Conservation (phyloP, 345 rosid genomes). For the Nasturtium officinale region DNA sequence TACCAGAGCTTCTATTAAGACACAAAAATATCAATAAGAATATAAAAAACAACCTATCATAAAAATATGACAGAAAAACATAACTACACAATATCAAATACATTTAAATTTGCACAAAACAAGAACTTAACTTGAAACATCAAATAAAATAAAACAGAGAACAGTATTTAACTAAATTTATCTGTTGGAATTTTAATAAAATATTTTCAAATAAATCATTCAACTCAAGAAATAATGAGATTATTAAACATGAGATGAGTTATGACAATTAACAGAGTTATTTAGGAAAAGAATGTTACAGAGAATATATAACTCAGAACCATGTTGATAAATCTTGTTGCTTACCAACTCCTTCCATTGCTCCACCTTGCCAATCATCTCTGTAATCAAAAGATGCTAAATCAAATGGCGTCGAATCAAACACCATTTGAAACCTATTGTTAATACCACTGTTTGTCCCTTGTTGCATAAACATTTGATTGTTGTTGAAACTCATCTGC, state of each 20-base stretch:
- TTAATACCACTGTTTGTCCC: conserved; percentile 35
- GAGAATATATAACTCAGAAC: conserved; percentile 44
- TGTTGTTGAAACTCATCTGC: conserved; percentile 44
- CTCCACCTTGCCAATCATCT: conserved; percentile 60
- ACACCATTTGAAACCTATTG: conserved; percentile 52
- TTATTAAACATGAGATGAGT: conserved; percentile 26
- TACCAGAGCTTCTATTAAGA: no score
- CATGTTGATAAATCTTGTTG: conserved; percentile 68
- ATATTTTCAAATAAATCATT: background rate
- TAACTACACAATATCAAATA: no score
- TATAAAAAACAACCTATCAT: no score
- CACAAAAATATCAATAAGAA: no score
- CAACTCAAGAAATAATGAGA: conserved; percentile 1
- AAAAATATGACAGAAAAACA: no score
- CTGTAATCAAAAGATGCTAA: conserved; percentile 61
- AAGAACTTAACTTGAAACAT: no score
- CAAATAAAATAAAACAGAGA: no score
- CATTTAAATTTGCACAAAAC: no score
- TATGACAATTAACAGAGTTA: conserved; percentile 26
- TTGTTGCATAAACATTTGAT: conserved; percentile 59
- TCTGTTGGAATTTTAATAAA: background rate
- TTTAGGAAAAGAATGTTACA: conserved; percentile 34
- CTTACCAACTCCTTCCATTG: conserved; percentile 54
- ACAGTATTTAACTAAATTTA: background rate
- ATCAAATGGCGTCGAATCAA: conserved; percentile 48